Conservation (phyloP, 2,329 filamentous ascomycete species). For the Fusarium sterilihyphosum region DNA sequence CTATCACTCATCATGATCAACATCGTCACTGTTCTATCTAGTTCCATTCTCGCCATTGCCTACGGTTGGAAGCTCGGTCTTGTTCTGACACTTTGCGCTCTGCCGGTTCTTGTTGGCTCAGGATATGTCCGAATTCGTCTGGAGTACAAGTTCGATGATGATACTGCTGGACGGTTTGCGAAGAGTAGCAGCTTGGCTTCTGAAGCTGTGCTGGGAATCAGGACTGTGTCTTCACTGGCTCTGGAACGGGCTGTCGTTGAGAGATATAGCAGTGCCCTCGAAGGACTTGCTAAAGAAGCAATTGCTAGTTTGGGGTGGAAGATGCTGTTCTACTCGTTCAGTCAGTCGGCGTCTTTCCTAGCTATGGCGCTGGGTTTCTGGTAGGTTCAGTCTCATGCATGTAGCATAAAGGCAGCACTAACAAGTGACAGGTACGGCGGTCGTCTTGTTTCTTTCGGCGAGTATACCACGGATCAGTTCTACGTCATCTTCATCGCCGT, state of each 20-base stretch:
- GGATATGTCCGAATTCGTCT: constrained; percentile 61
- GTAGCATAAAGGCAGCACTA: background rate
- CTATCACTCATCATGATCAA: constrained; percentile 58
- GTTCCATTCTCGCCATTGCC: constrained; percentile 56
- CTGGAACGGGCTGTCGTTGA: constrained; percentile 55
- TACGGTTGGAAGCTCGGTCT: constrained; percentile 63
- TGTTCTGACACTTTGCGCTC: constrained; percentile 56
- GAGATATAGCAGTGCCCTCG: constrained; percentile 47
- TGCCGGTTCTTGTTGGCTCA: constrained; percentile 56
- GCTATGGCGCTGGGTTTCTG: constrained; percentile 54
- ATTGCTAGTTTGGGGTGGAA: constrained; percentile 48
- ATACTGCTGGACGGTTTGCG: constrained; percentile 56
- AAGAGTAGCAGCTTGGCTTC: constrained; percentile 59
- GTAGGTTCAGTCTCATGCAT: constrained; percentile 27
- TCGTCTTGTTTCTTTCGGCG: constrained; percentile 53
- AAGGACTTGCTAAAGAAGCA: constrained; percentile 45
- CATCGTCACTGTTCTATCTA: constrained; percentile 56
- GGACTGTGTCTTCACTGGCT: constrained; percentile 60
- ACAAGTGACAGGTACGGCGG: constrained; percentile 49
- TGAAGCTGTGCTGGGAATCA: constrained; percentile 60
- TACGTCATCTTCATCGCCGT: constrained; percentile 63
- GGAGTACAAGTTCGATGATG: constrained; percentile 57
- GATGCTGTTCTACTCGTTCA: constrained; percentile 55
- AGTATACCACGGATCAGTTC: constrained; percentile 59
- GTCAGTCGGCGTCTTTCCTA: constrained; percentile 52